These are phyloP conservation scores for Talaromyces islandicus DNA, from an alignment of 2,329 filamentous ascomycete genomes.

Conservation along the genomic window DNA sequence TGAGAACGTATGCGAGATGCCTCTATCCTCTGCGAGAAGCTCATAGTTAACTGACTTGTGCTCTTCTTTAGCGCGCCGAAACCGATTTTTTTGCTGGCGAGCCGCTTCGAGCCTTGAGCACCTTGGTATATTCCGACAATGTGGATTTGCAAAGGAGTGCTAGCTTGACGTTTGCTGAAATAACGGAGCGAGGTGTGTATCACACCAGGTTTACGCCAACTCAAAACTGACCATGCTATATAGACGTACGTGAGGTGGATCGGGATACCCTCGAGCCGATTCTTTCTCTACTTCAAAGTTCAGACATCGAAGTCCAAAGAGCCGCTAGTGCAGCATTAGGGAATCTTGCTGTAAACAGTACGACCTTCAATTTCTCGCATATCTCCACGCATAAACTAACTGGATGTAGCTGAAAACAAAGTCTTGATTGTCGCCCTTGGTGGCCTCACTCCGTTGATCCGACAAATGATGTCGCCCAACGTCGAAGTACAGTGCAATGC, in stretches of 20 bases:
- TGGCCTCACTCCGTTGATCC: conserved; percentile 83
- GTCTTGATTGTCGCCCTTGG: conserved; percentile 90
- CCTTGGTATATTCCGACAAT: conserved; percentile 96
- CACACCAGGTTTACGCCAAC: neutral
- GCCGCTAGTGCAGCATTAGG: conserved; percentile 93
- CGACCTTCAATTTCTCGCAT: conserved; percentile 25
- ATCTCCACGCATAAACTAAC: conserved; percentile 2
- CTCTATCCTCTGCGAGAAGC: neutral
- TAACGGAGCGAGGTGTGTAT: conserved; percentile 81
- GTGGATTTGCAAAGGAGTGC: conserved; percentile 96
- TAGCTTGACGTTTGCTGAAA: conserved; percentile 96
- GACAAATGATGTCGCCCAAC: conserved; percentile 96
- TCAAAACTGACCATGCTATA: neutral
- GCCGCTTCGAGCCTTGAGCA: conserved; percentile 86
- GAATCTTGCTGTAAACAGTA: conserved; percentile 96
- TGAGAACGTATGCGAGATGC: conserved; percentile 65
- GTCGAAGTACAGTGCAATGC: conserved; percentile 99
- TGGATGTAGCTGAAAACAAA: conserved; percentile 82
- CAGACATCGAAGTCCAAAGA: conserved; percentile 93
- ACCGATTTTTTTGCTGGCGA: conserved; percentile 98
- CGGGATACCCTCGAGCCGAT: conserved; percentile 93
- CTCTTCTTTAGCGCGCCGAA: conserved; percentile 66
- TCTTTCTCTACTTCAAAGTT: conserved; percentile 86
- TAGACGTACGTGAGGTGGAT: conserved; percentile 95
- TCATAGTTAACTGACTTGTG: neutral